Evolutionary conservation across 495 filamentous ascomycete genomes (phyloP).

Genomic region (Haplographium delicatum): DNA sequence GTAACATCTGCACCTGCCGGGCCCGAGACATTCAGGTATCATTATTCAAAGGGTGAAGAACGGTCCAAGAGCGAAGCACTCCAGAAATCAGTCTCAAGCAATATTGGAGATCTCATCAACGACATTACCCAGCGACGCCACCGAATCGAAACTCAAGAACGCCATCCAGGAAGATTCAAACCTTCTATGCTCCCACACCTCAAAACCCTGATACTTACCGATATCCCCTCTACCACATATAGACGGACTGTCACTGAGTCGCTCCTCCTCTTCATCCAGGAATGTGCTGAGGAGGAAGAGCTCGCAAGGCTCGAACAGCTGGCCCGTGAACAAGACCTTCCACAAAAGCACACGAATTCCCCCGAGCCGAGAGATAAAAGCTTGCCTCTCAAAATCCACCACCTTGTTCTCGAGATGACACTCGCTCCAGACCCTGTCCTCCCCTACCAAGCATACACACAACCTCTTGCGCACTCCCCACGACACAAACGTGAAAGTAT

Average conservation of each 20-base stretch:
- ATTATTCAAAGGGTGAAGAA: conserved; percentile 5
- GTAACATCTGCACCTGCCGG: neutral
- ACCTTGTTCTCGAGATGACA: conserved; percentile 53
- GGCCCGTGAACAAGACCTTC: conserved; percentile 30
- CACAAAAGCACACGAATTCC: neutral
- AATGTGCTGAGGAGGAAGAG: conserved; percentile 53
- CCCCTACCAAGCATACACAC: too few species aligned
- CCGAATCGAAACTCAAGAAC: conserved; percentile 30
- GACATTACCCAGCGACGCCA: conserved; percentile 23
- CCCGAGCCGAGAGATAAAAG: conserved; percentile 39
- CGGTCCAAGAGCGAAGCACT: neutral
- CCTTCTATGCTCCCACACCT: conserved; percentile 53
- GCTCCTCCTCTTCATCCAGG: conserved; percentile 51
- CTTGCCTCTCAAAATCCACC: conserved; percentile 49
- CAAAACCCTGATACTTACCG: conserved; percentile 52
- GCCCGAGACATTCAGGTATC: conserved; percentile 8
- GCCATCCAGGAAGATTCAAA: conserved; percentile 38
- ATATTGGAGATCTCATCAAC: conserved; percentile 6
- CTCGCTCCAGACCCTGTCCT: conserved; percentile 20
- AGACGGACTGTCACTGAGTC: conserved; percentile 39
- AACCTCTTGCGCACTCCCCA: conserved; percentile 33
- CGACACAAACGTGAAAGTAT: conserved; percentile 24
- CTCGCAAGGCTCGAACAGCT: conserved; percentile 50
- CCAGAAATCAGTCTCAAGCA: neutral
- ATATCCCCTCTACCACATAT: conserved; percentile 50